These are phyloP conservation scores for Apiospora koreana DNA, from an alignment of 2,329 filamentous ascomycete species.

Conservation along the genomic window DNA sequence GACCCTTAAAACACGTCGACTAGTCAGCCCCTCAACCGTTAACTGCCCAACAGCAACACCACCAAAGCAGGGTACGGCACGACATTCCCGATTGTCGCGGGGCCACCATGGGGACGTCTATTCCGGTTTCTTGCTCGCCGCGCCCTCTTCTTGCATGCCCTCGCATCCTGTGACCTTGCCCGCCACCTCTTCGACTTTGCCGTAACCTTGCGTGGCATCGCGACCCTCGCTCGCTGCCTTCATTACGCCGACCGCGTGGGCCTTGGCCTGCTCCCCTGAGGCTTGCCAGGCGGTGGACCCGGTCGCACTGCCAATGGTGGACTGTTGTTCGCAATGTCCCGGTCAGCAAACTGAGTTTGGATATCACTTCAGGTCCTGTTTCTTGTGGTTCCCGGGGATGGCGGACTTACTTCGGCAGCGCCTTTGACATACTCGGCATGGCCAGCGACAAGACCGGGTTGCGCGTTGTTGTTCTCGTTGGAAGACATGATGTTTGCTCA, in stretches of 20 bases:
- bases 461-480: constrained; percentile 37
- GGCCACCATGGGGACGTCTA: background rate
- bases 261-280: constrained; percentile 65
- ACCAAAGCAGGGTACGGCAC: background rate
- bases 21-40: constrained; percentile 3
- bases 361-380: background rate
- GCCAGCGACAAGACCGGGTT: constrained; percentile 61
- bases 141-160: constrained; percentile 68
- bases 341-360: background rate
- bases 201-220: constrained; percentile 58
- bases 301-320: constrained; percentile 61
- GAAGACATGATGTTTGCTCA: constrained; percentile 29
- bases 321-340: constrained; percentile 29
- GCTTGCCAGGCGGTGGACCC: constrained; percentile 64
- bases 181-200: constrained; percentile 64
- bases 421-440: constrained; percentile 72
- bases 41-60: background rate
- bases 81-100: background rate
- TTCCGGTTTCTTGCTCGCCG: constrained; percentile 43
- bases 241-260: constrained; percentile 62
- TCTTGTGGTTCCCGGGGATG: too few species aligned
- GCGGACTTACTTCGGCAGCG: constrained; percentile 57
- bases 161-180: constrained; percentile 67
- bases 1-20: constrained; percentile 2
- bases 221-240: constrained; percentile 59